phyloP scores from a whole-genome alignment of 306 rosid genomes.

The Phaseolus lunatus region DNA sequence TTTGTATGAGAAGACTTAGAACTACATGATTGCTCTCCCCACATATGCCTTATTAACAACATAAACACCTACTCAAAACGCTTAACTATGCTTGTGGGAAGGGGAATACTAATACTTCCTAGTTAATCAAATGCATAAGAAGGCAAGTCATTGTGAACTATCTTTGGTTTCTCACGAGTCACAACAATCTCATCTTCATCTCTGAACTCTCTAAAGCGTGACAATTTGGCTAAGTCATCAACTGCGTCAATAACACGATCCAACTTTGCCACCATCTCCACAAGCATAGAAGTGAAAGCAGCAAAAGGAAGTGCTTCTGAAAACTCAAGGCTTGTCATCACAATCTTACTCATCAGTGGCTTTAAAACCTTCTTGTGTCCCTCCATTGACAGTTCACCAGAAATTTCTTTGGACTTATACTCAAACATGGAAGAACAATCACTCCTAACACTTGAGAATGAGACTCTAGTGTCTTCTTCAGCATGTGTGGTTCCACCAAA shows the following conservation, averaged over 20 bases:
- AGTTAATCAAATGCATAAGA: constrained; percentile 58
- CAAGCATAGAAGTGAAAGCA: constrained; percentile 78
- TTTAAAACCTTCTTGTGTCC: constrained; percentile 59
- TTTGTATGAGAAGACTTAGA: background rate
- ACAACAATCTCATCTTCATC: constrained; percentile 58
- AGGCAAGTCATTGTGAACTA: constrained; percentile 45
- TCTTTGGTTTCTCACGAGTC: constrained; percentile 56
- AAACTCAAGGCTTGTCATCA: constrained; percentile 70
- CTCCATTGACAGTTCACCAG: constrained; percentile 44
- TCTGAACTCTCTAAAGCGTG: constrained; percentile 66
- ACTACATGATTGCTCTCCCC: background rate
- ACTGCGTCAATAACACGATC: constrained; percentile 75
- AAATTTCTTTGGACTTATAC: constrained; percentile 49
- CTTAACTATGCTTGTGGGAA: background rate
- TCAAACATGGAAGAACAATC: constrained; percentile 58
- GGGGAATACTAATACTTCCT: background rate
- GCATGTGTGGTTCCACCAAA: constrained; percentile 49
- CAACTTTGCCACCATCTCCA: constrained; percentile 85
- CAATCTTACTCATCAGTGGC: constrained; percentile 73
- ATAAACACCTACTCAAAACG: background rate
- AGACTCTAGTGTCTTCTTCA: constrained; percentile 43
- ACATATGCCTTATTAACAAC: background rate
- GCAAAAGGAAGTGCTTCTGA: constrained; percentile 89
- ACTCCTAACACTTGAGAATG: constrained; percentile 63
- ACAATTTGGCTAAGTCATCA: constrained; percentile 68